These are phyloP conservation scores for Sclerospora graminicola DNA, from an alignment of 352 stramenopile genomes.

Conservation along the genomic window DNA sequence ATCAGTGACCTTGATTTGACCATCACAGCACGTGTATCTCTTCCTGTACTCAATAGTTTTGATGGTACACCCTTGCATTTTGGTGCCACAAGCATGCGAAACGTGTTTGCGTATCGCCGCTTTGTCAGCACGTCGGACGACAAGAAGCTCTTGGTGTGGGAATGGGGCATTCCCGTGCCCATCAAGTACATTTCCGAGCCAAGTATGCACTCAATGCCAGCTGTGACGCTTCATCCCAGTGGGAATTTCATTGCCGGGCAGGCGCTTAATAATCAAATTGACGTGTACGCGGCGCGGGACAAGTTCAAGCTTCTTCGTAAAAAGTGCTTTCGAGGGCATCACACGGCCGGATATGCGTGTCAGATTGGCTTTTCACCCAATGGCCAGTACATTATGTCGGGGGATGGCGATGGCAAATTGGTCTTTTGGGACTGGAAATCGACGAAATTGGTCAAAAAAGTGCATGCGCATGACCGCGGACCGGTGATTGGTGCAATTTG, in stretches of 20 bases:
- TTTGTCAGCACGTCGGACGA: slow-evolving; percentile 96
- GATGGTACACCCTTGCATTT: slow-evolving; percentile 75
- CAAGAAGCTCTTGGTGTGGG: slow-evolving; percentile 98
- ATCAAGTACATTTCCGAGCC: slow-evolving; percentile 99
- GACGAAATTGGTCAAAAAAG: slow-evolving; percentile 85
- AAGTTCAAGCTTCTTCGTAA: slow-evolving; percentile 93
- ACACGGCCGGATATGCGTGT: slow-evolving; percentile 94
- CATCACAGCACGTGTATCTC: slow-evolving; percentile 64
- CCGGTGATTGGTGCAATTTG: slow-evolving; percentile 92
- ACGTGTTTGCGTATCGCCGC: slow-evolving; percentile 76
- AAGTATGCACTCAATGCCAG: slow-evolving; percentile 98
- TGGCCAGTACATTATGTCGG: slow-evolving; percentile 89
- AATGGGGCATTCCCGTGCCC: slow-evolving; percentile 95
- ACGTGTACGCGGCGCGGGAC: slow-evolving; percentile 92
- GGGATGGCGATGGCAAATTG: slow-evolving; percentile 95
- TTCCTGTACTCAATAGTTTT: slow-evolving; percentile 75
- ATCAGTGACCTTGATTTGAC: slow-evolving; percentile 53
- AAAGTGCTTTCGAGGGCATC: slow-evolving; percentile 89
- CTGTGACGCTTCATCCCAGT: slow-evolving; percentile 90
- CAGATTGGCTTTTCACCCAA: slow-evolving; percentile 94
- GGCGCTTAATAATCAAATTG: slow-evolving; percentile 98
- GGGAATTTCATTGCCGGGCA: slow-evolving; percentile 91
- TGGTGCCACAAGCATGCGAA: slow-evolving; percentile 32
- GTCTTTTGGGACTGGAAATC: slow-evolving; percentile 99
- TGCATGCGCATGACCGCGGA: slow-evolving; percentile 88